Base-by-base conservation (phyloP, 2,329 filamentous ascomycete genomes). In the Talaromyces rugulosus region DNA sequence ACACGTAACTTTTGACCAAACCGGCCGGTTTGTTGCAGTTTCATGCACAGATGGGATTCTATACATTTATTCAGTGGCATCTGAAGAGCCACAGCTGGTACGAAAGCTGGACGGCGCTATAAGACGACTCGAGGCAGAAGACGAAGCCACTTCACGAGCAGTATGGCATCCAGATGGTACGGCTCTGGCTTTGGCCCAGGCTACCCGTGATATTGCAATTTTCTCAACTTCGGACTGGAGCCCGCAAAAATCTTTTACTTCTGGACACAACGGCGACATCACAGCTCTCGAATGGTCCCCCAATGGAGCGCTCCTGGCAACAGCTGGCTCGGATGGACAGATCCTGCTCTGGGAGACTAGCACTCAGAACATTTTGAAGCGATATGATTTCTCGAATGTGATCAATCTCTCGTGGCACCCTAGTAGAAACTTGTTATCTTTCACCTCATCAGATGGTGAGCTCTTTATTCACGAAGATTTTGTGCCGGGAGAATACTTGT, bases 151-250 rank as follows among this genome's bases (percentile, higher is more conserved):
- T 66, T 89, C 91, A 4, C 85, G 84, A 70, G 87, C 89, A 5
- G 85, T 87, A 0, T 99, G 95, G 95, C 95, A 98, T 77, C 96
- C 96, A 0, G 94, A 98, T 72, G 94, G 95, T 23, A 86, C 91
- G 67, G 91, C 93, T 3, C 96, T 99, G 75, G 93, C 91, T 1
- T 88, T 90, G 23, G 87, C 92, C 0, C 96, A 93, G 23, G 85
- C 89, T 0, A 92, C 89, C 27, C 85, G 89, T 77, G 89, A 96
- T 72, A 87, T 96, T 31, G 89, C 96, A 70, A 85, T 97, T 44
- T 85, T 97, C 61, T 96, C 94, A n/a, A 87, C 88, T 64, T 87
- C 86, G 58, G 92, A 97, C 73, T 97, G 94, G 90, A 90, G 92
- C 72, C 89, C 89, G 67, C 92, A 98, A 74, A 85, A 89, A 63